Evolutionary conservation across 2,329 filamentous ascomycete species (phyloP), one percentile per base, ranked within the genome.

Genomic region (Nemania sp.): DNA sequence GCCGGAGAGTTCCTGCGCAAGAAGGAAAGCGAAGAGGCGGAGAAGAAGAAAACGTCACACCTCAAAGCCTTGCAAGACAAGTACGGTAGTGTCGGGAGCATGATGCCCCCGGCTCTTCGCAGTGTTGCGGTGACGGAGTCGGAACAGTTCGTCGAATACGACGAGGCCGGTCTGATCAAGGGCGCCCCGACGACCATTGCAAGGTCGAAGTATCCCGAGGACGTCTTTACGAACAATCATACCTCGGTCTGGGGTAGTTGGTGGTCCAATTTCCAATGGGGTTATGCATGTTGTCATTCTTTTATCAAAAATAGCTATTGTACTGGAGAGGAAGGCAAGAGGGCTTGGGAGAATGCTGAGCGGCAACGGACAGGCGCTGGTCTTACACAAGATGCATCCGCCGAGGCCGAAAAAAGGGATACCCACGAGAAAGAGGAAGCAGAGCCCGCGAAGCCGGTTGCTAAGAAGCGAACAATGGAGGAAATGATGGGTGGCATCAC

Each of bases 301-400:
- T 89, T 87, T 20, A 86, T 96, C 64, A 97, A 96, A 78, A 98
- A 99, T 76, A 97, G 92, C 71, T 99, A 98, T 72, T 99, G 95
- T 75, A 98, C 94, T 0, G 95, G 95, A 25, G 91, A 95, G 62
- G 91, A 90, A 60, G 95, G 95, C 37, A 96, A 87, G 74, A 79
- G 79, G 63, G 93, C 92, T 1, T 92, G 91, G 76, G 88, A 93
- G 68, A 89, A 90, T 58, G 87, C 91, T 0, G 88, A 95, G 66
- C 79, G 73, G 67, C 86, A 83, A 71, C 76, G 81, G n/a, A 78
- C 75, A 1, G 82, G 84, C 18, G 78, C 71, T 1, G 77, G 74
- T 50, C 69, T 83, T 54, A 69, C 74, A 15, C 69, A 74, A 15
- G 72, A 76, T 18, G 69, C 69, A 6, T 45, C 62, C 9, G 47